Evolutionary conservation across 164 flowering plant species (phyloP).

Genomic region (Paratinospora sagittata): DNA sequence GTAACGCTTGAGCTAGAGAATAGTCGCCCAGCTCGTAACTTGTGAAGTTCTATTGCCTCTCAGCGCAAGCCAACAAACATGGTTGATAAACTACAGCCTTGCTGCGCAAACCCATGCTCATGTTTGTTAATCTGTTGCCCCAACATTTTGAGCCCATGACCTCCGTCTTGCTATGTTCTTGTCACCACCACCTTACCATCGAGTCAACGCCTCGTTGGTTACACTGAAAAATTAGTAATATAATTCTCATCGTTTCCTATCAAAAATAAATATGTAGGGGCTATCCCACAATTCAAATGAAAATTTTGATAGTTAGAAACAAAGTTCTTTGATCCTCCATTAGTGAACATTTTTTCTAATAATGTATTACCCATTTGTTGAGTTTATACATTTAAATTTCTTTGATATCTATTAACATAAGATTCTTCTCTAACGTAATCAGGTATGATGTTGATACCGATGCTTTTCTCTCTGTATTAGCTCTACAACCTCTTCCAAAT

Average conservation of each 20-base stretch:
- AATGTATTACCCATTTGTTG: background rate
- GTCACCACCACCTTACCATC: too few relatives aligned
- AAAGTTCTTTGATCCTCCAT: background rate
- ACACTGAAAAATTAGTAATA: background rate
- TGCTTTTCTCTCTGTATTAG: constrained; percentile 89
- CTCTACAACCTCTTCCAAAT: constrained; percentile 78
- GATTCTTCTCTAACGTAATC: constrained; percentile 12
- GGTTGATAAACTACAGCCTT: too few relatives aligned
- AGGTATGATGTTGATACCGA: constrained; percentile 96
- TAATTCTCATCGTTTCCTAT: background rate
- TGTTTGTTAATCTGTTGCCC: too few relatives aligned
- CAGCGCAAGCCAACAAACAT: too few relatives aligned
- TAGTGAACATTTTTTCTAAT: background rate
- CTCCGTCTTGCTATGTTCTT: too few relatives aligned
- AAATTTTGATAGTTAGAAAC: background rate
- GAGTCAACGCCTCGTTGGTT: too few relatives aligned
- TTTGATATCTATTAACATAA: constrained; percentile 1
- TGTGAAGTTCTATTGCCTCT: too few relatives aligned
- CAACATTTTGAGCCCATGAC: too few relatives aligned
- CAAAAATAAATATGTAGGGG: background rate
- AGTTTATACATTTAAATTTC: background rate
- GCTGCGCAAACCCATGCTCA: too few relatives aligned
- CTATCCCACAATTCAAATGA: background rate
- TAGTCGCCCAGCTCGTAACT: too few relatives aligned
- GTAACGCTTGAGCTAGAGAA: too few relatives aligned